Base-by-base conservation (phyloP, 2,329 filamentous ascomycete genomes). In the Aspergillus latus region DNA sequence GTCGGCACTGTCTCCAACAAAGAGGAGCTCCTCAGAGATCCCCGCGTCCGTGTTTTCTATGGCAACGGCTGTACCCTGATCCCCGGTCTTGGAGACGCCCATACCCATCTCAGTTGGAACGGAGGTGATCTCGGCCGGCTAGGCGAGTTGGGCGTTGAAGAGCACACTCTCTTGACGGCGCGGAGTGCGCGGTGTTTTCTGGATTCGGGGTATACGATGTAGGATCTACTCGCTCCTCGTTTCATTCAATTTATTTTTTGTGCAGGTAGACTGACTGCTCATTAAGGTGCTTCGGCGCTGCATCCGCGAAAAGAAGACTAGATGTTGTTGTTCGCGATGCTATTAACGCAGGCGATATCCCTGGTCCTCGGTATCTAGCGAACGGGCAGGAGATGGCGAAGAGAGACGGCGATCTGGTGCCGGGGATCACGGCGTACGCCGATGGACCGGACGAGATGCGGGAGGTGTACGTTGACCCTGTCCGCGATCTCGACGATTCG, bases 351-450 rank as follows among this genome's bases (percentile, higher is more conserved):
- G 80, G 78, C 0, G 67, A 76, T 50, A 74, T 81, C 5, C 76
- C 78, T 1, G 80, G 79, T 1, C 79, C 78, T 2, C 68, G 78
- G 13, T 78, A 72, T 52, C 69, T 81, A 0, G 77, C 78, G 1
- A 82, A 81, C 60, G 76, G 74, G 0, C 74, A 77, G 57, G 80
- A 82, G 61, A 80, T 82, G 52, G 76, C 78, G 2, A 64, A 69
- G 5, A 66, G 67, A 15, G 76, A 75, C 54, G 80, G 78, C 0
- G 78, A 78, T 11, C 66, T 82, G 0, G 73, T 78, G 4, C 62
- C 70, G 2, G 71, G 71, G 3, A 77, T 77, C 36, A 76, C 74
- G n/a, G 72, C 73, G 0, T 77, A 69, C 67, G 76, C 67, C 16
- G 74, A 78, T 57, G 76, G 44, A 2, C 44, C 44, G 26, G 44